phyloP scores from a whole-genome alignment of 257 asterid species.

The Cynanchum wilfordii region DNA sequence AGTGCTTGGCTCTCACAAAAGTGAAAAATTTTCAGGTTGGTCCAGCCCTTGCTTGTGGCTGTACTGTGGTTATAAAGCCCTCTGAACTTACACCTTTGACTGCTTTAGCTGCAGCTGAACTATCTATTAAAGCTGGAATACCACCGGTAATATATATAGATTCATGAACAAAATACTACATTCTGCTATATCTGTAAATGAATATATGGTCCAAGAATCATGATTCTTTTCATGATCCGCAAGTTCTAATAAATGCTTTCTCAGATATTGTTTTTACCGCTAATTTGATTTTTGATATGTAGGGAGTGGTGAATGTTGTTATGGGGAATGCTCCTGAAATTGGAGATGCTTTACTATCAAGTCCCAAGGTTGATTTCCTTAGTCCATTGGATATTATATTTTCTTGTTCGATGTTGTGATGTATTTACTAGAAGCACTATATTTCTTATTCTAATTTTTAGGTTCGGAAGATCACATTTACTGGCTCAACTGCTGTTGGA shows the following conservation, averaged over 20 bases:
- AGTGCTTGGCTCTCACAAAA: neutral
- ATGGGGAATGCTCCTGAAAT: slow-evolving; percentile 90
- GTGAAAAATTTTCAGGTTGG: slow-evolving; percentile 58
- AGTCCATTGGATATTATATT: neutral
- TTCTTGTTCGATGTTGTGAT: slow-evolving; percentile 11
- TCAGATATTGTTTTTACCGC: slow-evolving; percentile 2
- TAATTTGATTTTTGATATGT: slow-evolving; percentile 27
- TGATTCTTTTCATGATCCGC: neutral
- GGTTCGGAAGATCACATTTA: slow-evolving; percentile 94
- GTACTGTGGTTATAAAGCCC: slow-evolving; percentile 91
- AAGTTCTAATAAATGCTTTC: neutral
- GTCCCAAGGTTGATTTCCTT: slow-evolving; percentile 45
- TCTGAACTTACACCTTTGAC: slow-evolving; percentile 94
- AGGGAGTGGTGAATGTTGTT: slow-evolving; percentile 92
- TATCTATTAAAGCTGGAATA: slow-evolving; percentile 94
- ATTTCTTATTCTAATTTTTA: slow-evolving; percentile 26
- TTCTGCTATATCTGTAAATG: neutral
- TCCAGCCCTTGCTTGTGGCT: slow-evolving; percentile 98
- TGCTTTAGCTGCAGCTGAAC: slow-evolving; percentile 96
- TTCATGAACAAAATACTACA: neutral
- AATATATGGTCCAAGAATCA: neutral
- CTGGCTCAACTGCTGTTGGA: slow-evolving; percentile 97
- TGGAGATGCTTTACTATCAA: slow-evolving; percentile 78
- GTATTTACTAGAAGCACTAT: neutral
- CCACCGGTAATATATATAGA: slow-evolving; percentile 60